Evolutionary conservation across 2,329 filamentous ascomycete species (phyloP).

Genomic region (Colletotrichum noveboracense): DNA sequence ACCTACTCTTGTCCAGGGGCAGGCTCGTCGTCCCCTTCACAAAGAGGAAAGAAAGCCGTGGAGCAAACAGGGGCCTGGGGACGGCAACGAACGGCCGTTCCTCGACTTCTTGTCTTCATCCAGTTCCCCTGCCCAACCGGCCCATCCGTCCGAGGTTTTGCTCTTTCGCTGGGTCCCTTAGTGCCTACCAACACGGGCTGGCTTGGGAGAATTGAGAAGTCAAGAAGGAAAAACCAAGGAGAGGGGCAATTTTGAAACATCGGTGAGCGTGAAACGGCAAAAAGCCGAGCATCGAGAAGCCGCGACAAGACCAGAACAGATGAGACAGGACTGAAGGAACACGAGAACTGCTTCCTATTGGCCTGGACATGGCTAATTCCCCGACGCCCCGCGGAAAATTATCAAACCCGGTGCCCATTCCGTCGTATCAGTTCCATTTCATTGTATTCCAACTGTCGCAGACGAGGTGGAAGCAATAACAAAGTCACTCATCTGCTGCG

Average conservation of each 20-base stretch:
- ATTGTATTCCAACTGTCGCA: not conserved
- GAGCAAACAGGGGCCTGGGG: not conserved
- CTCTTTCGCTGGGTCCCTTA: not conserved
- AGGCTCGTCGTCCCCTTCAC: not conserved
- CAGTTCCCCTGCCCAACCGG: no score
- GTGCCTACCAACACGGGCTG: not conserved
- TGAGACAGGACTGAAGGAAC: not conserved
- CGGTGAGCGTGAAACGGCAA: slow-evolving; percentile 3
- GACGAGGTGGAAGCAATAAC: not conserved
- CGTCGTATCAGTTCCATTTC: not conserved
- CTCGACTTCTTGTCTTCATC: not conserved
- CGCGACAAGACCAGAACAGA: not conserved
- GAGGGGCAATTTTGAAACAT: slow-evolving; percentile 1
- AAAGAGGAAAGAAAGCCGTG: not conserved
- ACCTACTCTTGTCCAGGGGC: not conserved
- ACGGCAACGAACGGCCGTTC: not conserved
- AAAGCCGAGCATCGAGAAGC: not conserved
- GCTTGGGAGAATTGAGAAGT: not conserved
- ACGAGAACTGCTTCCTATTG: not conserved
- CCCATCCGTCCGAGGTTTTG: not conserved
- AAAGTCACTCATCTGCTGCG: not conserved
- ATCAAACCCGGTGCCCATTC: not conserved
- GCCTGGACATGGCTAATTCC: not conserved
- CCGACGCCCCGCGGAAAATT: not conserved
- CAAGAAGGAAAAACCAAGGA: not conserved